phyloP scores from a whole-genome alignment of 345 rosid genomes.

The Ceriops decandra region DNA sequence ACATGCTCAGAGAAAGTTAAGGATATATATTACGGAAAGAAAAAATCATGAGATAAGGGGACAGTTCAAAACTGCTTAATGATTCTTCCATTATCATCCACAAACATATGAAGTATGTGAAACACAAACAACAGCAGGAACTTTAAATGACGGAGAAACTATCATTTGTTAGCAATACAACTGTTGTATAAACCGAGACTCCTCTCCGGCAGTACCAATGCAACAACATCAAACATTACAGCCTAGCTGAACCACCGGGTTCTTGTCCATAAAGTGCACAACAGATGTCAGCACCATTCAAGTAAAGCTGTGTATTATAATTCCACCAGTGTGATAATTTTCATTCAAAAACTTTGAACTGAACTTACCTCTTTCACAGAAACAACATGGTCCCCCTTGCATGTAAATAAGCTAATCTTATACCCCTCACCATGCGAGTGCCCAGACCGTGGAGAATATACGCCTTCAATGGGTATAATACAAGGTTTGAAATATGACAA shows the following conservation, averaged over 20 bases:
- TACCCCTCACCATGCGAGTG: slow-evolving; percentile 35
- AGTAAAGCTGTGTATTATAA: too few relatives aligned
- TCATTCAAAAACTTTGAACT: slow-evolving; percentile 12
- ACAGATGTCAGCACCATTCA: too few relatives aligned
- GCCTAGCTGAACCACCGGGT: too few relatives aligned
- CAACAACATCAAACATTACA: not conserved
- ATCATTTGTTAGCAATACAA: not conserved
- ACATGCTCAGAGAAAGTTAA: not conserved
- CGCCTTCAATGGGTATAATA: slow-evolving; percentile 74
- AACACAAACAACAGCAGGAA: not conserved
- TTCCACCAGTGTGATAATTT: not conserved
- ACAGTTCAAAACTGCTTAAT: too few relatives aligned
- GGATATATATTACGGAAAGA: too few relatives aligned
- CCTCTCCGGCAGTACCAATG: not conserved
- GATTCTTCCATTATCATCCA: too few relatives aligned
- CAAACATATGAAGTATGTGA: not conserved
- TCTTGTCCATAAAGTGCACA: too few relatives aligned
- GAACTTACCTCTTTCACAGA: slow-evolving; percentile 74
- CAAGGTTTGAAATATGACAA: slow-evolving; percentile 86
- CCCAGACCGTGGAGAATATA: slow-evolving; percentile 37
- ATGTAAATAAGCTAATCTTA: slow-evolving; percentile 45
- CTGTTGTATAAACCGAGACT: not conserved
- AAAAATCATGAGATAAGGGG: too few relatives aligned
- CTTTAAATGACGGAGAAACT: not conserved
- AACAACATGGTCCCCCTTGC: slow-evolving; percentile 82